phyloP scores from a whole-genome alignment of 495 filamentous ascomycete species.

The Daldinia grandis region DNA sequence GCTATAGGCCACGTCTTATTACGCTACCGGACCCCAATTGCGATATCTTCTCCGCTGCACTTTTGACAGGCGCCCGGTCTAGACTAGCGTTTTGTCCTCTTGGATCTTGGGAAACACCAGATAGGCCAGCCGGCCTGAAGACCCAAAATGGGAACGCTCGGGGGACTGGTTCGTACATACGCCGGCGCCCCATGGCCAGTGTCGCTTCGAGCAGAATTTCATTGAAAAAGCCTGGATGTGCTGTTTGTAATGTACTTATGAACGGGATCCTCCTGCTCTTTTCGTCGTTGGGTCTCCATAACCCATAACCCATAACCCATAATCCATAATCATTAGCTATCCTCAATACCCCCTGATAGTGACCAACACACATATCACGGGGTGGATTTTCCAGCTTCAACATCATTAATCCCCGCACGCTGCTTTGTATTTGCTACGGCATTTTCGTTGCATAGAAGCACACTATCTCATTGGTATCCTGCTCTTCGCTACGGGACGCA shows the following conservation, averaged over 20 bases:
- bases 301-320: too few species aligned
- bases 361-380: neutral
- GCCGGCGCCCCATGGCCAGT: neutral
- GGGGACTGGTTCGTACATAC: constrained; percentile 14
- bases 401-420: constrained; percentile 10
- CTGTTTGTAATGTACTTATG: neutral
- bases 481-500: constrained; percentile 17
- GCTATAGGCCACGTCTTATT: constrained; percentile 28
- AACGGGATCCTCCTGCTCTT: constrained; percentile 18
- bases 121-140: constrained; percentile 29
- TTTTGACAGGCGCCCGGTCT: constrained; percentile 32
- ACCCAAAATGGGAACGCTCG: constrained; percentile 29
- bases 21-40: constrained; percentile 27
- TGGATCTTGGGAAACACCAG: constrained; percentile 12
- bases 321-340: constrained; percentile 17
- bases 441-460: constrained; percentile 26
- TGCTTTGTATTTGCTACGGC: constrained; percentile 5
- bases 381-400: constrained; percentile 10
- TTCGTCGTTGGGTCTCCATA: constrained; percentile 14
- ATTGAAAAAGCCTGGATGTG: neutral
- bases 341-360: constrained; percentile 1
- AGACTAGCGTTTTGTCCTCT: constrained; percentile 27
- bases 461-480: constrained; percentile 28
- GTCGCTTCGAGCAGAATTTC: neutral
- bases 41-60: constrained; percentile 29